These are phyloP conservation scores for Dipteronia dyeriana DNA, from an alignment of 345 rosid species.

Conservation along the genomic window DNA sequence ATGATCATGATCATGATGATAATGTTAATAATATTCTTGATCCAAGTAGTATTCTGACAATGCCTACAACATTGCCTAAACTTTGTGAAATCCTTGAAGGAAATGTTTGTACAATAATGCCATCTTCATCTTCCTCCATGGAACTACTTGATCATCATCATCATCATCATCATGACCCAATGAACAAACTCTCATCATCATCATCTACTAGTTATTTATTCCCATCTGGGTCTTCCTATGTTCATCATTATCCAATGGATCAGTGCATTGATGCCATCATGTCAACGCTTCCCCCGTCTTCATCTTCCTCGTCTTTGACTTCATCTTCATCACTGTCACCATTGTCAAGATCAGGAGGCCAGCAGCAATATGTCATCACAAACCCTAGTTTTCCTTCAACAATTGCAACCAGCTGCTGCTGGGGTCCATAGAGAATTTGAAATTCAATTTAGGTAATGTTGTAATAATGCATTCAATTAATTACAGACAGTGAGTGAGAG, in stretches of 20 bases:
- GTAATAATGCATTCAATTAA: conserved; percentile 16
- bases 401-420: conserved; percentile 34
- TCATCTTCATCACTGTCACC: conserved; percentile 33
- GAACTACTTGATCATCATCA: background rate
- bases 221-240: conserved; percentile 21
- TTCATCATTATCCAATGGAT: conserved; percentile 34
- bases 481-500: background rate
- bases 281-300: conserved; percentile 40
- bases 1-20: background rate
- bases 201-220: conserved; percentile 7
- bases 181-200: conserved; percentile 25
- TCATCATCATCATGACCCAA: conserved; percentile 13
- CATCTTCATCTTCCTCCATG: conserved; percentile 31
- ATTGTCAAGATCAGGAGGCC: conserved; percentile 43
- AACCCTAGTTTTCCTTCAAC: conserved; percentile 55
- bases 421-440: conserved; percentile 50
- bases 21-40: conserved; percentile 21
- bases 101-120: conserved; percentile 18
- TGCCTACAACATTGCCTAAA: conserved; percentile 46
- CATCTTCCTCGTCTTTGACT: conserved; percentile 34
- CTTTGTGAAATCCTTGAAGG: conserved; percentile 60
- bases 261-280: conserved; percentile 54
- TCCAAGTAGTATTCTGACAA: conserved; percentile 17
- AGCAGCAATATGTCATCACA: conserved; percentile 23
- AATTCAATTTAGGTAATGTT: conserved; percentile 20